phyloP scores from a whole-genome alignment of 768 basidiomycete species.

The Podaxis sp. region DNA sequence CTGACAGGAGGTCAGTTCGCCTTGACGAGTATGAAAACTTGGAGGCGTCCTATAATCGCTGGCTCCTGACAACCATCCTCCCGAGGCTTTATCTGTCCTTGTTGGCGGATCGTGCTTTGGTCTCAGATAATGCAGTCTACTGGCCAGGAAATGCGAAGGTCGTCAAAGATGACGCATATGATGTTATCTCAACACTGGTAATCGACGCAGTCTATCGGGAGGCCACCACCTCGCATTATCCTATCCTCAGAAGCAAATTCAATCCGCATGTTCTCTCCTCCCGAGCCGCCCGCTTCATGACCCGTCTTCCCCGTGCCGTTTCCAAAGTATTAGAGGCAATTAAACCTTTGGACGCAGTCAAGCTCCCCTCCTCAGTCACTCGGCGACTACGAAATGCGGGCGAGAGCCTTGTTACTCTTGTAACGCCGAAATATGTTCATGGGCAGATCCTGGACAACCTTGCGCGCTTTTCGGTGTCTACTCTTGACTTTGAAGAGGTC shows the following conservation, averaged over 20 bases:
- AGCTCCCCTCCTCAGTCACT: slow-evolving; percentile 3
- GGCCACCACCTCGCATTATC: not conserved
- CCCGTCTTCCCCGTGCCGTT: not conserved
- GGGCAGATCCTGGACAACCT: slow-evolving; percentile 3
- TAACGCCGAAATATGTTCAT: slow-evolving; percentile 9
- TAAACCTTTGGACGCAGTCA: not conserved
- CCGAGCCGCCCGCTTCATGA: slow-evolving; percentile 9
- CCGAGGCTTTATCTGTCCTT: slow-evolving; percentile 40
- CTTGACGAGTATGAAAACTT: slow-evolving; percentile 34
- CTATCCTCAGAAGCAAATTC: slow-evolving; percentile 18
- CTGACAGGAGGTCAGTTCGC: slow-evolving; percentile 43
- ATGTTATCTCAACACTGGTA: slow-evolving; percentile 16
- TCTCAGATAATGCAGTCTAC: slow-evolving; percentile 26
- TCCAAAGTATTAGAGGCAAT: not conserved
- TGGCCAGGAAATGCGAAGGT: slow-evolving; percentile 32
- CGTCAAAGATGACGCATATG: slow-evolving; percentile 11
- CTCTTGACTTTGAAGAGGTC: slow-evolving; percentile 24
- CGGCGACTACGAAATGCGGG: not conserved
- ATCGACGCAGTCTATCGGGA: slow-evolving; percentile 9
- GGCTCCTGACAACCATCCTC: slow-evolving; percentile 37
- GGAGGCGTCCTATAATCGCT: slow-evolving; percentile 41
- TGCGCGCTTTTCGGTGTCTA: slow-evolving; percentile 17
- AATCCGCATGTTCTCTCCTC: slow-evolving; percentile 18
- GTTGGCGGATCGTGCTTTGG: slow-evolving; percentile 28
- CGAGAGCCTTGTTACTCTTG: not conserved